Base-by-base conservation (phyloP, 371 early-diverging fungal species). In the Polyrhizophydium stewartii region DNA sequence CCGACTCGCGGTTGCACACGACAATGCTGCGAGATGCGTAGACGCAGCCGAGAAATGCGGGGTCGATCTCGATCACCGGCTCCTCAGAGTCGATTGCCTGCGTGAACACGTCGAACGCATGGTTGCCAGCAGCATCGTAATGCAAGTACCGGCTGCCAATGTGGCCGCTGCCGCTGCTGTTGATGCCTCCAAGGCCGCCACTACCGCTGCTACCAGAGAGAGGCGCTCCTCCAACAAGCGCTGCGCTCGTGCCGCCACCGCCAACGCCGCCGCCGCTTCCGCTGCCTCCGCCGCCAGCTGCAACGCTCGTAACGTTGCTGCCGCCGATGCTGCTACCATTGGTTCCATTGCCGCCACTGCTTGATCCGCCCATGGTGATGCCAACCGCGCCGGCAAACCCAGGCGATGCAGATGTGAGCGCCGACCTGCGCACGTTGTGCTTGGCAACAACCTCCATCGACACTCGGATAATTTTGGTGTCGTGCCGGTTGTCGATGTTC, bases 361-460 rank as follows among this genome's bases (percentile, higher is more conserved):
- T n/a, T n/a, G n/a, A n/a, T n/a, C n/a, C n/a, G n/a, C n/a, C n/a
- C n/a, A n/a, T n/a, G n/a, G n/a, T n/a, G n/a, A n/a, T n/a, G n/a
- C n/a, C n/a, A n/a, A n/a, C n/a, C n/a, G n/a, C n/a, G n/a, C n/a
- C n/a, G n/a, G n/a, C n/a, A n/a, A n/a, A n/a, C n/a, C n/a, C n/a
- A n/a, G n/a, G n/a, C 13, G 43, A 21, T 10, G 38, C 10, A 10
- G 56, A 28, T 7, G 49, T 50, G 17, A 59, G n/a, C 0, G 63
- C 57, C 28, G 59, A 58, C 21, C 66, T 45, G 16, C 74, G 66
- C 25, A 87, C 47, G 64, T 86, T 86, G 67, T 86, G 87, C 37
- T 82, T 70, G 17, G 85, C 87, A 38, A 89, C 89, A 7, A 89
- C 84, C 56, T 84, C 90, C 82, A 86, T 80, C 9, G 73, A 72